phyloP scores from a whole-genome alignment of 805 yeast genomes.

The Myxozyma mucilagina region DNA sequence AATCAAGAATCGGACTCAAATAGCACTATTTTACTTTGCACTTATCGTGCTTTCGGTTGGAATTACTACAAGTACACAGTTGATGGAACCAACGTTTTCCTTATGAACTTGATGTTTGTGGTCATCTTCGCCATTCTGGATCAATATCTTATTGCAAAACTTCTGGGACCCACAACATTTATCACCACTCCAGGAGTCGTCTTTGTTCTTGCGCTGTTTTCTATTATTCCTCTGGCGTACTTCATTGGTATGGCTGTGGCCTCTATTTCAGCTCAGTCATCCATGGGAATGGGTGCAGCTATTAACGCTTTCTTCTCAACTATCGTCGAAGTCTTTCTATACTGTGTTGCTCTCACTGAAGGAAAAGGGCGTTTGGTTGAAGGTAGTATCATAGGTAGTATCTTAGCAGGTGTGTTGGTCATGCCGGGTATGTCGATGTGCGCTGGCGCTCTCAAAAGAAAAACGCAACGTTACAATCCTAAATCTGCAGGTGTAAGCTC shows the following conservation, averaged over 20 bases:
- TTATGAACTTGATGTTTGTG: constrained; percentile 76
- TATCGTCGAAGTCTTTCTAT: constrained; percentile 86
- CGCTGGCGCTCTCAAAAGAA: constrained; percentile 89
- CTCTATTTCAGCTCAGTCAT: constrained; percentile 94
- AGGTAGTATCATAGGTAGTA: constrained; percentile 92
- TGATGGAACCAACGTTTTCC: constrained; percentile 92
- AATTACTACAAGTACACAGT: constrained; percentile 95
- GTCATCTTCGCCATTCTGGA: constrained; percentile 83
- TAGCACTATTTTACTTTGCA: constrained; percentile 71
- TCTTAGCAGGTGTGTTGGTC: constrained; percentile 85
- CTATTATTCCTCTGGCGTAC: constrained; percentile 91
- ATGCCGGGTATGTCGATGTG: constrained; percentile 97
- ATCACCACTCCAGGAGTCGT: constrained; percentile 64
- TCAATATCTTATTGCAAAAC: constrained; percentile 61
- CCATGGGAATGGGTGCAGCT: constrained; percentile 98
- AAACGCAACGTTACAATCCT: constrained; percentile 94
- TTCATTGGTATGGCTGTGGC: constrained; percentile 99
- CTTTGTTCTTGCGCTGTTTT: constrained; percentile 73
- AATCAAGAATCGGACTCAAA: constrained; percentile 34
- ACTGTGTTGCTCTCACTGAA: constrained; percentile 86
- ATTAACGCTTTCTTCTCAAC: constrained; percentile 97
- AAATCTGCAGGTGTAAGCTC: constrained; percentile 96
- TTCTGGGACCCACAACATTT: constrained; percentile 45
- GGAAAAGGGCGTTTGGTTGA: constrained; percentile 87
- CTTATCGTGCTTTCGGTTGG: constrained; percentile 87